Base-by-base conservation (phyloP, 73 alveolate species). In the Breviolum minutum region DNA sequence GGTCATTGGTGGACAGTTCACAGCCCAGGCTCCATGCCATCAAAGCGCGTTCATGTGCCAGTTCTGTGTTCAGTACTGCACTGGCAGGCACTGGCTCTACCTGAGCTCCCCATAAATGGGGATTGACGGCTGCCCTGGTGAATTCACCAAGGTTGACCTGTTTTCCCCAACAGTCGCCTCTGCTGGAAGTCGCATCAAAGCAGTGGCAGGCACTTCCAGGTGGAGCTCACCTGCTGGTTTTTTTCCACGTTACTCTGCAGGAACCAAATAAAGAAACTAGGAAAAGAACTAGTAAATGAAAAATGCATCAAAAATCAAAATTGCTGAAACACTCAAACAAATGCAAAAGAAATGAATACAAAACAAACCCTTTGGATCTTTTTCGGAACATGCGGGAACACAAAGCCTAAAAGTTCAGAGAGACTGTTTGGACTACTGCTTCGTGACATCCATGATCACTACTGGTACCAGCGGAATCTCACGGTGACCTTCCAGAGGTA, bases 51-150 rank as follows among this genome's bases (percentile, higher is more conserved):
- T 85, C 94, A 32, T 85, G 76, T 0, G 94, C 94, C 79, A 85
- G 61, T 63, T 85, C 94, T 14, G 94, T 85, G 40, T 61, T 40
- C 79, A 85, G 77, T 17, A 85, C 77, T 7, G 94, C 77, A 63
- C 94, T 85, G 54, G 94, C 79, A 61, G 94, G 79, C 2, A 85
- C 94, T 11, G 87, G 87, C 87, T 79, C 87, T 64, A 79, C 87
- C 87, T 79, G 30, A 40, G 54, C 54, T 40, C 3, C 54, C 54
- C 54, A 3, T 0, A 3, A 40, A 40, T 17, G 77, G 24, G 77
- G 77, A 68, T 68, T 14, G n/a, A 17, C 17, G 24, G 17, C 17
- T 66, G 11, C 74, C 24, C 11, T 17, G 11, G 24, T 66, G 74
- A 11, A 17, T 66, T 17, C 74, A 66, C 24, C n/a, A 68, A 68